These are phyloP conservation scores for Diatrype stigma DNA, from an alignment of 2,329 filamentous ascomycete species.

Conservation along the genomic window DNA sequence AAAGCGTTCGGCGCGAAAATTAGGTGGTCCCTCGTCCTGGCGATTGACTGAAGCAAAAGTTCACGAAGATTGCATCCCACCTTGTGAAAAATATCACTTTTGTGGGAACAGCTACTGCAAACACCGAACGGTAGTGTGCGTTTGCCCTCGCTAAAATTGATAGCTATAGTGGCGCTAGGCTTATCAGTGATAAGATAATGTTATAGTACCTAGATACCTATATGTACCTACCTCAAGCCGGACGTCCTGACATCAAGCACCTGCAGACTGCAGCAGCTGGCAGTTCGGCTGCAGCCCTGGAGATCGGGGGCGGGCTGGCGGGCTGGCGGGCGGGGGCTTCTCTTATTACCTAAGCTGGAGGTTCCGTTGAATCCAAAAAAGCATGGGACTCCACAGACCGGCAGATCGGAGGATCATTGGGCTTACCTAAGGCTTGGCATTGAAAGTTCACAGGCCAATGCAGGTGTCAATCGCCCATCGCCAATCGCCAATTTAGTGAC, in stretches of 20 bases:
- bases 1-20: constrained; percentile 23
- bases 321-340: too few species aligned
- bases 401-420: too few species aligned
- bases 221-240: background rate
- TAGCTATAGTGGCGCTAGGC: background rate
- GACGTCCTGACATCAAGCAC: too few species aligned
- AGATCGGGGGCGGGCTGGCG: too few species aligned
- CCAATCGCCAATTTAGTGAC: too few species aligned
- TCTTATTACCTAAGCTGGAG: too few species aligned
- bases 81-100: background rate
- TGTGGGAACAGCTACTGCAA: background rate
- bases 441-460: background rate
- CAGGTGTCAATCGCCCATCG: too few species aligned
- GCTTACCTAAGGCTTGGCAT: background rate
- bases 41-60: background rate
- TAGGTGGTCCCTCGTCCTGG: constrained; percentile 10
- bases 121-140: constrained; percentile 1
- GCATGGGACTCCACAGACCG: too few species aligned
- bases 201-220: background rate
- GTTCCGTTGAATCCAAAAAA: too few species aligned
- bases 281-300: too few species aligned
- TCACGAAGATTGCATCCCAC: background rate
- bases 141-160: constrained; percentile 1
- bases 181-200: background rate
- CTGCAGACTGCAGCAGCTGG: too few species aligned